Evolutionary conservation across 1,284 basidiomycete genomes (phyloP).

Genomic region (Tranzscheliella williamsii): DNA sequence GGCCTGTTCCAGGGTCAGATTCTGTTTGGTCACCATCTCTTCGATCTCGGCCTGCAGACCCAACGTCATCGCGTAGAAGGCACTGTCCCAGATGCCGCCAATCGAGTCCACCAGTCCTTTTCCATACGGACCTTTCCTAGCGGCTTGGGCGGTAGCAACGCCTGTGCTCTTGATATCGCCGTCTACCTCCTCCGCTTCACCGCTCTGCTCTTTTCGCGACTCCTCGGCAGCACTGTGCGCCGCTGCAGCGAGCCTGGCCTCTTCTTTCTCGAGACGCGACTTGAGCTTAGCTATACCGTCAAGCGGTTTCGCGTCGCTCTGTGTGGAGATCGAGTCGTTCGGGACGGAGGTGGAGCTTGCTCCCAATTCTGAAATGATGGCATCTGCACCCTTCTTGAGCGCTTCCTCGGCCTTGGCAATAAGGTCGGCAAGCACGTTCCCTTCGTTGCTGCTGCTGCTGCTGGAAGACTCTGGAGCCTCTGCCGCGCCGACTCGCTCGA

Average conservation of each 20-base stretch:
- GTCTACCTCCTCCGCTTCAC: neutral
- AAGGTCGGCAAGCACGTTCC: constrained; percentile 17
- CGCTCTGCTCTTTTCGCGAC: constrained; percentile 4
- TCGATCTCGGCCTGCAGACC: constrained; percentile 38
- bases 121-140: constrained; percentile 50
- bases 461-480: neutral
- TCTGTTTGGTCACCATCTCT: constrained; percentile 18
- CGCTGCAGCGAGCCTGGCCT: constrained; percentile 24
- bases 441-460: constrained; percentile 1
- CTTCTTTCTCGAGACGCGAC: constrained; percentile 31
- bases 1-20: constrained; percentile 43
- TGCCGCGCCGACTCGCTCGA: constrained; percentile 20
- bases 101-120: constrained; percentile 62
- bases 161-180: constrained; percentile 11
- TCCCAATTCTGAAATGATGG: neutral
- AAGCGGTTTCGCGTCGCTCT: neutral
- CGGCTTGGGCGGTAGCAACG: constrained; percentile 6
- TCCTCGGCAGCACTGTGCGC: constrained; percentile 37
- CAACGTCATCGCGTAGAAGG: constrained; percentile 53
- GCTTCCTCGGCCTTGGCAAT: constrained; percentile 32
- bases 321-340: neutral
- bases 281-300: constrained; percentile 17
- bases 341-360: neutral
- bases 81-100: constrained; percentile 62
- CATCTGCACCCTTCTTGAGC: constrained; percentile 3